Evolutionary conservation across 768 basidiomycete species (phyloP).

Genomic region (Rossbeevera mucosa): DNA sequence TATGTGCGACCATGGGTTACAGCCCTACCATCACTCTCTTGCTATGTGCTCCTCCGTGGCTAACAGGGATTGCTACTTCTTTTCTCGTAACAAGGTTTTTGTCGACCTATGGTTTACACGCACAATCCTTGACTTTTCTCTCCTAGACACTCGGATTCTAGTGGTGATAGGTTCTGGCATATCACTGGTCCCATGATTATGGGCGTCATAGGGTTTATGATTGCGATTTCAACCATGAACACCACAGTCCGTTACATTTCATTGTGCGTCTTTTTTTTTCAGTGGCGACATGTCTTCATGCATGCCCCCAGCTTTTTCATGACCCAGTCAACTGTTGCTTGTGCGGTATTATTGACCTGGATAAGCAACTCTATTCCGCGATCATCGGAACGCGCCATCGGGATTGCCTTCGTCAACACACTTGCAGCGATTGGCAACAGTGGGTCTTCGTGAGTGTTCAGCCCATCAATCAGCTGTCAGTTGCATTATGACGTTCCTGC

Average conservation of each 20-base stretch:
- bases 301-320: slow-evolving; percentile 61
- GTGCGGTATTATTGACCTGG: slow-evolving; percentile 57
- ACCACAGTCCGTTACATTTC: slow-evolving; percentile 58
- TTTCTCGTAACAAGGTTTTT: slow-evolving; percentile 48
- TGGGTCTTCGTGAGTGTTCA: slow-evolving; percentile 59
- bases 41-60: slow-evolving; percentile 75
- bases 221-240: slow-evolving; percentile 61
- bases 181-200: slow-evolving; percentile 48
- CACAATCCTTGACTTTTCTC: slow-evolving; percentile 1
- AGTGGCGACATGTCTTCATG: neutral
- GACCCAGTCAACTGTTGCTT: slow-evolving; percentile 67
- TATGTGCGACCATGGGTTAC: slow-evolving; percentile 68
- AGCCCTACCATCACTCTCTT: slow-evolving; percentile 57
- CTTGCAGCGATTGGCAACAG: slow-evolving; percentile 80
- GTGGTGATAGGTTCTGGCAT: slow-evolving; percentile 70
- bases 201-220: slow-evolving; percentile 62
- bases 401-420: slow-evolving; percentile 73
- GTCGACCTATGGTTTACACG: neutral
- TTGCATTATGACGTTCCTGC: neutral
- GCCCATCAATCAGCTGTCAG: slow-evolving; percentile 1
- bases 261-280: slow-evolving; percentile 36
- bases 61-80: slow-evolving; percentile 54
- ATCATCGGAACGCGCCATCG: slow-evolving; percentile 83
- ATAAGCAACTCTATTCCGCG: slow-evolving; percentile 58
- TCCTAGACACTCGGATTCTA: slow-evolving; percentile 63